A percentile compares a stretch with the other conserved stretches of the same genome.
phyloP scores from a whole-genome alignment of 31 red algal species.

The Porphyra umbilicalis region DNA sequence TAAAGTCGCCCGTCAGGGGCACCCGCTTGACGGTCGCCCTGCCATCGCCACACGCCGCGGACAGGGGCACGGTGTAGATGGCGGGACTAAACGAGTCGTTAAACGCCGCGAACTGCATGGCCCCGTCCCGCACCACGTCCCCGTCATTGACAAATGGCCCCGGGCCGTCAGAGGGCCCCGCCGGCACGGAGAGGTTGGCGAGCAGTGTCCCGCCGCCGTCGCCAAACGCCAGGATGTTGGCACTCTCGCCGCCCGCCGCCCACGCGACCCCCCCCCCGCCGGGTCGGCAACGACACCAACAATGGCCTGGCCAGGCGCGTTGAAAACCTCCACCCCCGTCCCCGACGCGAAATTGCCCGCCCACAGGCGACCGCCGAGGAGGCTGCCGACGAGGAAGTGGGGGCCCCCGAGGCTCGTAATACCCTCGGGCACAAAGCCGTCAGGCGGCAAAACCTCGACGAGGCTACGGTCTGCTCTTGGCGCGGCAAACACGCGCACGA shows the following conservation, averaged over 20 bases:
- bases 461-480: too few species aligned
- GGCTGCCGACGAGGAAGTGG: not conserved
- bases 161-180: not conserved
- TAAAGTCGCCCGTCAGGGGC: not conserved
- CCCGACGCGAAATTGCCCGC: not conserved
- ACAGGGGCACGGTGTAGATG: not conserved
- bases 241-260: not conserved
- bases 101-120: not conserved
- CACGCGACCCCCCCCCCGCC: not conserved
- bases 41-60: not conserved
- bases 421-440: not conserved
- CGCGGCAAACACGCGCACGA: too few species aligned
- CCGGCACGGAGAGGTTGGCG: not conserved
- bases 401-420: not conserved
- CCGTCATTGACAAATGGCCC: not conserved
- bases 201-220: not conserved
- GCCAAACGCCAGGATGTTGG: not conserved
- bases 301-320: not conserved
- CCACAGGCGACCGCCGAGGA: not conserved
- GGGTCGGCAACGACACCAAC: not conserved
- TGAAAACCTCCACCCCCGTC: not conserved
- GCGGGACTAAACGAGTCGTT: not conserved
- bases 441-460: too few species aligned
- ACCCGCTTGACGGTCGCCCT: not conserved
- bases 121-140: not conserved